Conservation (phyloP, 83 land plant species). For the Picea abies region DNA sequence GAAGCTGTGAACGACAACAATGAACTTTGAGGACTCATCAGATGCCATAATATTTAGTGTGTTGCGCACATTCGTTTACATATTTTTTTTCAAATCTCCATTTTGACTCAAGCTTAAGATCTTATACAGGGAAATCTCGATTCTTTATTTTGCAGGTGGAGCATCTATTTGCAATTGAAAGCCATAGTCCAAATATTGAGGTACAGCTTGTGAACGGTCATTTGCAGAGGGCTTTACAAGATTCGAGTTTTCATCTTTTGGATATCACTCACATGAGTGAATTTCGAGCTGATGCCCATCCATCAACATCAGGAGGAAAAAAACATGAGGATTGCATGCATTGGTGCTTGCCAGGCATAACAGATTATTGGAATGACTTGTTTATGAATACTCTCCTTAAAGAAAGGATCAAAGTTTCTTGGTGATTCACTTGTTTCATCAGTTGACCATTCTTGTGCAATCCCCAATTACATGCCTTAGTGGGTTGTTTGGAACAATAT, state of each 20-base stretch:
- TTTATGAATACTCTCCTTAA: conserved; percentile 24
- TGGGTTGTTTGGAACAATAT: too few relatives aligned
- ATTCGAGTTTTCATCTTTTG: conserved; percentile 59
- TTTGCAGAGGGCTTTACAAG: conserved; percentile 51
- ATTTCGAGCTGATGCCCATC: conserved; percentile 93
- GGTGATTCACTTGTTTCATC: too few relatives aligned
- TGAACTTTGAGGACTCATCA: neutral
- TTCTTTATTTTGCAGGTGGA: conserved; percentile 52
- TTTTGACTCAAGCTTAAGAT: too few relatives aligned
- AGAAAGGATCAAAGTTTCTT: neutral
- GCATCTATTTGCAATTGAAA: conserved; percentile 49
- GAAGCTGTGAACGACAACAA: neutral
- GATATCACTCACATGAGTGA: conserved; percentile 82
- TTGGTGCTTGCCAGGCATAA: conserved; percentile 93
- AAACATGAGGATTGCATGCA: conserved; percentile 97
- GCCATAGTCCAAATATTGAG: conserved; percentile 77
- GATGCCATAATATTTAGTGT: neutral
- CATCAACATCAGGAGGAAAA: conserved; percentile 80
- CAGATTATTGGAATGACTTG: conserved; percentile 91
- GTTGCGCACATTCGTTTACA: neutral
- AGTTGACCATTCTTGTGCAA: too few relatives aligned
- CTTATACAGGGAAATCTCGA: neutral
- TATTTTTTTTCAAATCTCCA: too few relatives aligned
- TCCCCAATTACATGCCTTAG: too few relatives aligned
- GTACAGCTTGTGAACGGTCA: conserved; percentile 67